Evolutionary conservation across 2,329 filamentous ascomycete genomes (phyloP).

Genomic region (Cladophialophora exuberans): DNA sequence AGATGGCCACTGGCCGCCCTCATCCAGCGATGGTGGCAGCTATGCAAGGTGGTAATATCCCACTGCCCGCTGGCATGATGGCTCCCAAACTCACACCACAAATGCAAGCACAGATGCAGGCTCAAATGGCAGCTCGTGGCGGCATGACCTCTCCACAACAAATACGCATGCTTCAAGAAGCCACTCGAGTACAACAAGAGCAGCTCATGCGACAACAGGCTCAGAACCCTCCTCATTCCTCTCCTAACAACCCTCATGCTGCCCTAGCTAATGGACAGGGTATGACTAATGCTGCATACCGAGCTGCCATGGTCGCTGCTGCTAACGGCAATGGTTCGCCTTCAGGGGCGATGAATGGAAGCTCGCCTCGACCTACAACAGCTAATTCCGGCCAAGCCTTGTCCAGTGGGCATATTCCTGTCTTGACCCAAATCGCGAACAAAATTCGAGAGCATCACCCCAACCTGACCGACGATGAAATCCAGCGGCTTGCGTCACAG

Average conservation of each 20-base stretch:
- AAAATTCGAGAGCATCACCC: conserved; percentile 57
- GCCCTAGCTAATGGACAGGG: conserved; percentile 41
- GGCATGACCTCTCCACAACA: conserved; percentile 48
- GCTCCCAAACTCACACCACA: conserved; percentile 58
- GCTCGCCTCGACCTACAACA: conserved; percentile 53
- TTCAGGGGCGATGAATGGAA: conserved; percentile 44
- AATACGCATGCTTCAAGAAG: conserved; percentile 52
- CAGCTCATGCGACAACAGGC: conserved; percentile 40
- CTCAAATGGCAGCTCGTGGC: conserved; percentile 55
- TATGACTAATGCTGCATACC: conserved; percentile 48
- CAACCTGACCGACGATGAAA: conserved; percentile 56
- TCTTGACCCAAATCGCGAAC: conserved; percentile 57
- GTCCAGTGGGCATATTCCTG: conserved; percentile 58
- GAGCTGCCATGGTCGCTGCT: conserved; percentile 48
- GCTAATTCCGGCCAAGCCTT: conserved; percentile 48
- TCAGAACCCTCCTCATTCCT: conserved; percentile 48
- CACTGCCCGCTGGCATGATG: conserved; percentile 59
- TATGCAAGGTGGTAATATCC: conserved; percentile 46
- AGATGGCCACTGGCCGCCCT: conserved; percentile 39
- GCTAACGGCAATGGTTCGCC: conserved; percentile 49
- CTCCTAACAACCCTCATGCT: conserved; percentile 48
- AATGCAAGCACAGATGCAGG: conserved; percentile 72
- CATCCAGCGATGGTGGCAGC: conserved; percentile 46
- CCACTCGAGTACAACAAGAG: conserved; percentile 48
- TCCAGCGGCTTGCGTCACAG: conserved; percentile 57